These are phyloP conservation scores for Protomyces lactucae-debilis DNA, from an alignment of 1,139 yeast species.

Conservation along the genomic window DNA sequence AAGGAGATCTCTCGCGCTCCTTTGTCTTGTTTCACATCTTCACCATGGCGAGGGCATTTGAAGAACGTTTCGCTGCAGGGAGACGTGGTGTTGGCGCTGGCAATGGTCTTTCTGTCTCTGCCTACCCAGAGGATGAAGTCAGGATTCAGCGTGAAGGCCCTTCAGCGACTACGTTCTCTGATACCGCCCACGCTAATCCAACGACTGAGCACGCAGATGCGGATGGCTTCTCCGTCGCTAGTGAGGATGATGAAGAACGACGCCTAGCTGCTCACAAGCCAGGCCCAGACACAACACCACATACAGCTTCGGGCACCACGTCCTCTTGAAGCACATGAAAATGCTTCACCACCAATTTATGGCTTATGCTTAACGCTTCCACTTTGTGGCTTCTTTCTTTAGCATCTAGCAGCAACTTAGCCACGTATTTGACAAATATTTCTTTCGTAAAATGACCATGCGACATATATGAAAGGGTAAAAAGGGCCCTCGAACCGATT, in stretches of 20 bases:
- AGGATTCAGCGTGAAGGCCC: neutral
- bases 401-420: no score
- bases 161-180: neutral
- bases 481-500: no score
- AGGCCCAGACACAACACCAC: no score
- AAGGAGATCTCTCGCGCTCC: slow-evolving; percentile 18
- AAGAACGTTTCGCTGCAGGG: slow-evolving; percentile 1
- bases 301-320: no score
- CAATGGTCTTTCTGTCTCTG: slow-evolving; percentile 11
- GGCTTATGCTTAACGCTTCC: no score
- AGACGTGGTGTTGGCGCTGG: neutral
- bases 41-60: slow-evolving; percentile 3
- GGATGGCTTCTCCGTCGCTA: neutral
- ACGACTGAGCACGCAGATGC: neutral
- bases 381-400: no score
- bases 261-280: neutral
- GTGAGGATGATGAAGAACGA: neutral
- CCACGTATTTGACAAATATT: no score
- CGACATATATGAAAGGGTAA: no score
- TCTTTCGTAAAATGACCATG: no score
- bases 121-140: slow-evolving; percentile 6
- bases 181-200: neutral
- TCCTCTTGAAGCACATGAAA: no score
- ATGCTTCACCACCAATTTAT: no score
- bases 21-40: slow-evolving; percentile 19